Evolutionary conservation across 2,329 filamentous ascomycete species (phyloP), one percentile per base, ranked within the genome.

Genomic region (Cyclaneusma minus): DNA sequence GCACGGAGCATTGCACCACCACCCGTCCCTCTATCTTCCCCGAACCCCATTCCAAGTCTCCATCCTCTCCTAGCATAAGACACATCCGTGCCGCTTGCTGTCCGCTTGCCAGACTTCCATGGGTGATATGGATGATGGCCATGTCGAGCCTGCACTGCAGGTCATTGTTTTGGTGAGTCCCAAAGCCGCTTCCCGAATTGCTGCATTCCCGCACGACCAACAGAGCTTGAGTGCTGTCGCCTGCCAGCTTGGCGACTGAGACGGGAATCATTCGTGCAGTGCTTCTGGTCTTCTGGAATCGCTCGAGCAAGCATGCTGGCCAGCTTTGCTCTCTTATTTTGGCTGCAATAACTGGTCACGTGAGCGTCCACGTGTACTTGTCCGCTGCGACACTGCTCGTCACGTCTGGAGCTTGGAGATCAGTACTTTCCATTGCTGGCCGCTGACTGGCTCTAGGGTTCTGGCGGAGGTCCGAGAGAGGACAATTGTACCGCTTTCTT

Each of bases 401-500:
- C n/a, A n/a, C n/a, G n/a, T n/a, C n/a, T n/a, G n/a, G n/a, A n/a
- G n/a, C n/a, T n/a, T n/a, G n/a, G n/a, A n/a, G n/a, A n/a, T n/a
- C n/a, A n/a, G n/a, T n/a, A n/a, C n/a, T n/a, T n/a, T n/a, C n/a
- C n/a, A n/a, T n/a, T n/a, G n/a, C n/a, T n/a, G n/a, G n/a, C n/a
- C n/a, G n/a, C n/a, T n/a, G n/a, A n/a, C n/a, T n/a, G n/a, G n/a
- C 27, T 31, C 36, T 45, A 92, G 84, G 89, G 89, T 36, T 72
- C 83, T 23, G 82, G 83, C 26, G 89, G 89, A 31, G 89, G 89
- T 27, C 89, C 89, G 16, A 67, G 70, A 42, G 89, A 98, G 61
- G 75, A 83, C 50, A 89, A 85, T 48, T 78, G 82, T 13, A 94
- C 87, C 0, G 82, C 84, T 3, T 72, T 95, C 31, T 68, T 98